These are phyloP conservation scores for Russula brevipes DNA, from an alignment of 768 basidiomycete species.

Conservation along the genomic window DNA sequence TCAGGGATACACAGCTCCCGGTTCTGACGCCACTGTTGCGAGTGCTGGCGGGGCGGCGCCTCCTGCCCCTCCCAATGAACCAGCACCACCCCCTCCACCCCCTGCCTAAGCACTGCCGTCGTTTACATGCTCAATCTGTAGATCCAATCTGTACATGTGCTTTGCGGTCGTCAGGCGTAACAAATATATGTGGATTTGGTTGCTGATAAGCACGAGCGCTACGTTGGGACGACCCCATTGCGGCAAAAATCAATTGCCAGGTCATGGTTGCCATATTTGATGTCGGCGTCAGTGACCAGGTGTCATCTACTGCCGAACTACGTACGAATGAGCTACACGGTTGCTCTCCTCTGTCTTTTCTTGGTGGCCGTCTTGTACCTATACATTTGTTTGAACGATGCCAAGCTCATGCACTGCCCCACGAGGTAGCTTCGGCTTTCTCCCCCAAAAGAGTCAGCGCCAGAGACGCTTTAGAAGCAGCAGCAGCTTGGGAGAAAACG, in stretches of 20 bases:
- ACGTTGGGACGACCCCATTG: too few relatives aligned
- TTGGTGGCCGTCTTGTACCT: conserved; percentile 29
- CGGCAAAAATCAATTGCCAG: not conserved
- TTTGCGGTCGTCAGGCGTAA: conserved; percentile 21
- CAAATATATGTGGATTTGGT: conserved; percentile 21
- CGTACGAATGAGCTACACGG: not conserved
- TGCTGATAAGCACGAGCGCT: not conserved
- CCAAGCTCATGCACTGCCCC: conserved; percentile 47
- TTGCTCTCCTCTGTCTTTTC: conserved; percentile 4
- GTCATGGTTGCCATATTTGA: not conserved
- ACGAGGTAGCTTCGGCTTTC: conserved; percentile 39
- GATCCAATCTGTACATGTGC: conserved; percentile 23
- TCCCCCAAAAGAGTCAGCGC: conserved; percentile 50
- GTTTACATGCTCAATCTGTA: conserved; percentile 24
- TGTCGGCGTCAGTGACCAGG: not conserved
- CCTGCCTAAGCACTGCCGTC: conserved; percentile 17
- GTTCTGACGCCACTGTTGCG: conserved; percentile 22
- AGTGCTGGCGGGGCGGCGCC: conserved; percentile 26
- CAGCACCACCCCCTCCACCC: conserved; percentile 35
- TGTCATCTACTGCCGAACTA: not conserved
- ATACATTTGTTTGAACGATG: conserved; percentile 52
- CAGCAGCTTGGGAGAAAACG: conserved; percentile 34
- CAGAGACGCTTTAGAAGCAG: conserved; percentile 38
- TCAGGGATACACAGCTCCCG: conserved; percentile 41
- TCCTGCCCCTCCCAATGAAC: conserved; percentile 26